Evolutionary conservation across 169 alveolate species (phyloP).

Genomic region (Condylostoma magnum): DNA sequence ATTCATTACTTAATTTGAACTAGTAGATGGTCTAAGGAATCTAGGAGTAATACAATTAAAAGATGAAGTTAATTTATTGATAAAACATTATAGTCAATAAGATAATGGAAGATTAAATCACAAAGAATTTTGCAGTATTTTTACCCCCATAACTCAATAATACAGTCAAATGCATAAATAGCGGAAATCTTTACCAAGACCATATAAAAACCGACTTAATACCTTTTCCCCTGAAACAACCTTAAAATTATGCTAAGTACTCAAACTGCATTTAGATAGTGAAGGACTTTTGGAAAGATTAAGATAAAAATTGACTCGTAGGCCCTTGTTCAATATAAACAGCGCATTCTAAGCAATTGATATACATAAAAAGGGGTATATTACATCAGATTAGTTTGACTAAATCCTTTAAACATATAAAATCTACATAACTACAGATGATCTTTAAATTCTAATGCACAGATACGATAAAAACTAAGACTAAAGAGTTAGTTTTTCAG

Average conservation of each 20-base stretch:
- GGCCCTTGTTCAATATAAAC: conserved; percentile 33
- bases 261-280: background rate
- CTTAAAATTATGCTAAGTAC: background rate
- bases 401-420: conserved; percentile 30
- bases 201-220: conserved; percentile 23
- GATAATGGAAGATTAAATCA: conserved; percentile 41
- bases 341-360: conserved; percentile 41
- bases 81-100: conserved; percentile 42
- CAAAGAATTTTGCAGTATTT: conserved; percentile 54
- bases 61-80: conserved; percentile 25
- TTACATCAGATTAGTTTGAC: conserved; percentile 37
- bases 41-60: conserved; percentile 30
- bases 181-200: conserved; percentile 18
- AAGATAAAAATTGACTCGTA: conserved; percentile 21
- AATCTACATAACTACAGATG: conserved; percentile 31
- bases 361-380: conserved; percentile 28
- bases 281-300: background rate
- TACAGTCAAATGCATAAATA: conserved; percentile 3
- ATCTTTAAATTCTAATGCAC: conserved; percentile 19
- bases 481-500: conserved; percentile 43
- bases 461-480: conserved; percentile 39
- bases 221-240: conserved; percentile 15
- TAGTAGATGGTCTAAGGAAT: conserved; percentile 16
- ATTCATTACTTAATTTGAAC: conserved; percentile 32
- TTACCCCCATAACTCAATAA: conserved; percentile 33